A percentile compares a stretch with the other conserved stretches of the same genome.
Evolutionary conservation across 306 rosid genomes (phyloP).

Genomic region (Vigna mungo): DNA sequence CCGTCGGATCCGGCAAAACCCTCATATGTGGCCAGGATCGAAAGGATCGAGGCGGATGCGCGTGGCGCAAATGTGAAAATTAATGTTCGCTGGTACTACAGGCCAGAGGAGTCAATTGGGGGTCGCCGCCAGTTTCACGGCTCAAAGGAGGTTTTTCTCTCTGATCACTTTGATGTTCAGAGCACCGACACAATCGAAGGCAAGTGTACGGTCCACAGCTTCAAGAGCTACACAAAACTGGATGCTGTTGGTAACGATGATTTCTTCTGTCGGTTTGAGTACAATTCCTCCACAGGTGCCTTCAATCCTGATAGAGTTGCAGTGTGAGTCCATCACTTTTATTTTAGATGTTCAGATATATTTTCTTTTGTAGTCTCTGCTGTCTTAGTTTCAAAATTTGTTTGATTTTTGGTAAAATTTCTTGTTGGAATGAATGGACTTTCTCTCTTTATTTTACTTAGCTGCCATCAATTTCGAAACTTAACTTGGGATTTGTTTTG

Average conservation of each 20-base stretch:
- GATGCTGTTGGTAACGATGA: slow-evolving; percentile 98
- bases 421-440: slow-evolving; percentile 28
- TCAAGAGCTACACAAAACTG: slow-evolving; percentile 91
- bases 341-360: not conserved
- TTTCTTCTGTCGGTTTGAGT: slow-evolving; percentile 98
- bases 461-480: not conserved
- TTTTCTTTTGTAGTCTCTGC: slow-evolving; percentile 8
- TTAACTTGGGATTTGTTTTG: slow-evolving; percentile 24
- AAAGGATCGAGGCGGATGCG: slow-evolving; percentile 90
- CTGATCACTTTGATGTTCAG: slow-evolving; percentile 92
- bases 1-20: slow-evolving; percentile 83
- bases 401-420: not conserved
- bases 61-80: slow-evolving; percentile 95
- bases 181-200: slow-evolving; percentile 92
- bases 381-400: slow-evolving; percentile 19
- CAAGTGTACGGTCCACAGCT: slow-evolving; percentile 92
- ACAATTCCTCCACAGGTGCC: slow-evolving; percentile 89
- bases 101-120: slow-evolving; percentile 99
- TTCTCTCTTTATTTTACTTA: slow-evolving; percentile 15
- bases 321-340: slow-evolving; percentile 64
- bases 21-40: slow-evolving; percentile 95
- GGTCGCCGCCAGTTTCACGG: slow-evolving; percentile 99
- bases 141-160: slow-evolving; percentile 91
- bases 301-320: slow-evolving; percentile 98
- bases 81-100: slow-evolving; percentile 93